Base-by-base conservation (phyloP, 495 filamentous ascomycete genomes). In the Poronia punctata region DNA sequence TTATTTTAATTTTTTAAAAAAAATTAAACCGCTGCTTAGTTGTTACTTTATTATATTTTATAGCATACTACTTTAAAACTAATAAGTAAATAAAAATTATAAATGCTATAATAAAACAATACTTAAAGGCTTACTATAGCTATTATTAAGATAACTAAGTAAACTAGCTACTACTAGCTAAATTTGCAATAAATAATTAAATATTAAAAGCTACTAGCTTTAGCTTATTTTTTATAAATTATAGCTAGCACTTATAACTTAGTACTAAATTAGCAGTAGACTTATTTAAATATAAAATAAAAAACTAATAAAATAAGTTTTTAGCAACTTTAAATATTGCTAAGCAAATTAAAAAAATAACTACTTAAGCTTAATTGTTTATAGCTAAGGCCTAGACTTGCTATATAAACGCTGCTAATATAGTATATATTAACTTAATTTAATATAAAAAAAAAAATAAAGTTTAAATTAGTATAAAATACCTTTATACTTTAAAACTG, bases 41-140 rank as follows among this genome's bases (percentile, higher is more conserved):
- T 23, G 48, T 49, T 23, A 44, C 34, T n/a, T 3, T 33, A 9
- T 26, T 34, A 15, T 34, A 50, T 9, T 46, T 22, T 5, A 50
- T 29, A 19, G 35, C 44, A 9, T 53, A 25, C 22, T 31, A 57
- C 38, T 37, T 35, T 24, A 17, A 55, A 35, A 56, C 45, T 9
- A 35, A 59, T 43, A 39, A 35, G 4, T 34, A 53, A 44, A 56
- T 36, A 11, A 35, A 56, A 30, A 37, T 28, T 22, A 1, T 7
- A 6, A 37, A 37, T 11, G 16, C 15, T 6, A 6, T 14, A n/a
- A 23, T 37, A 6, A 19, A 37, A n/a, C 34, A 37, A 5, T 37
- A 37, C 23, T 19, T 37, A 5, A 14, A 14, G 6, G 23, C 38
- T 12, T 40, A 7, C 26, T 20, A 14, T 14, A 11, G 9, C 3